phyloP scores from a whole-genome alignment of 2,329 filamentous ascomycete species.

The Fusarium compactum region DNA sequence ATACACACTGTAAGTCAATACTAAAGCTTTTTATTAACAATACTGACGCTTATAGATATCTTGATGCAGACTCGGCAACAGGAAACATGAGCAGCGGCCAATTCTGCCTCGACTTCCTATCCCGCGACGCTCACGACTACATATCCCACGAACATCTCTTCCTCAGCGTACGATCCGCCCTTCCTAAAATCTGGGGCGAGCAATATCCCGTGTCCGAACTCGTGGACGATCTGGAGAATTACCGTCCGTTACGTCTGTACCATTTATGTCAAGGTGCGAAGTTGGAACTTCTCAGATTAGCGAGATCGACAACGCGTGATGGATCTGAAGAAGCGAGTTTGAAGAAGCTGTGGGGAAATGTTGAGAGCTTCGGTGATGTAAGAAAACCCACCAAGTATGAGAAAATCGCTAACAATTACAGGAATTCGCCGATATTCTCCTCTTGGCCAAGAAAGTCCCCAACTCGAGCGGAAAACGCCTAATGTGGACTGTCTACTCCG shows the following conservation, averaged over 20 bases:
- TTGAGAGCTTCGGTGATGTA: constrained; percentile 39
- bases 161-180: constrained; percentile 29
- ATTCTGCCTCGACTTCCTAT: constrained; percentile 38
- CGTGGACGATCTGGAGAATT: constrained; percentile 40
- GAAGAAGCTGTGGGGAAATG: constrained; percentile 22
- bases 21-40: no score
- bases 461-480: constrained; percentile 34
- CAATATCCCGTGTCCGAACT: constrained; percentile 37
- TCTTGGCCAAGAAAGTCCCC: constrained; percentile 7
- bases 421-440: constrained; percentile 40
- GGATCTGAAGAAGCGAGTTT: neutral
- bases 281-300: constrained; percentile 30
- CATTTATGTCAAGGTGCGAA: constrained; percentile 41
- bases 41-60: constrained; percentile 14
- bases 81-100: constrained; percentile 27
- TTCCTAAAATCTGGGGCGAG: constrained; percentile 42
- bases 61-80: constrained; percentile 39
- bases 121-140: constrained; percentile 36
- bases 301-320: constrained; percentile 5
- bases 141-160: constrained; percentile 43
- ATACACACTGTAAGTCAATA: constrained; percentile 36
- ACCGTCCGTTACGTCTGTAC: constrained; percentile 30
- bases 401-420: neutral
- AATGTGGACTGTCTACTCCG: constrained; percentile 43
- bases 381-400: rapidly evolving